phyloP scores from a whole-genome alignment of 2,329 filamentous ascomycete species.

The Verticillium tricorpus region DNA sequence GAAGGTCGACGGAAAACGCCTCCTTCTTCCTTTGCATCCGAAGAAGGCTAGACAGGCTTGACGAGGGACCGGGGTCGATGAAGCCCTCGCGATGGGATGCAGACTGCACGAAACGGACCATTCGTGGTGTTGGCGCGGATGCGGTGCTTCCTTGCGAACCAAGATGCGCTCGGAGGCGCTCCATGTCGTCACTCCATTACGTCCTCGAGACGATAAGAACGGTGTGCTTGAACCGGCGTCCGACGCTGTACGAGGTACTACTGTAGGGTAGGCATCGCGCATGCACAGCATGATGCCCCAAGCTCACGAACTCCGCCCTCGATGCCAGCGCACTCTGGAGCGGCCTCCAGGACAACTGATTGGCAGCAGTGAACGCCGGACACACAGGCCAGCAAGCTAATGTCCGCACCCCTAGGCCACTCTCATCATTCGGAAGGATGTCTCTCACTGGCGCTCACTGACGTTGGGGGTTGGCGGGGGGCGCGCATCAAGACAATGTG shows the following conservation, averaged over 20 bases:
- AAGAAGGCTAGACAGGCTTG: background rate
- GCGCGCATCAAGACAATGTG: background rate
- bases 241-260: background rate
- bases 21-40: background rate
- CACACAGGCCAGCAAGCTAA: background rate
- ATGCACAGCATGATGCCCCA: background rate
- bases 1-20: constrained; percentile 5
- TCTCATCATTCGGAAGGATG: background rate
- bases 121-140: background rate
- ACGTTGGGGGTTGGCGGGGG: background rate
- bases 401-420: background rate
- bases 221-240: background rate
- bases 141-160: background rate
- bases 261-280: background rate
- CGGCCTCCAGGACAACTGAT: background rate
- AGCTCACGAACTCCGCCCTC: background rate
- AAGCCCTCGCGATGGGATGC: background rate
- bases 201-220: background rate
- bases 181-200: background rate
- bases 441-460: background rate
- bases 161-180: background rate
- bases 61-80: background rate
- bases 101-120: background rate
- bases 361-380: background rate
- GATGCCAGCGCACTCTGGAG: background rate